These are phyloP conservation scores for Arthrobotrys musiformis DNA, from an alignment of 2,329 filamentous ascomycete species.

Conservation along the genomic window DNA sequence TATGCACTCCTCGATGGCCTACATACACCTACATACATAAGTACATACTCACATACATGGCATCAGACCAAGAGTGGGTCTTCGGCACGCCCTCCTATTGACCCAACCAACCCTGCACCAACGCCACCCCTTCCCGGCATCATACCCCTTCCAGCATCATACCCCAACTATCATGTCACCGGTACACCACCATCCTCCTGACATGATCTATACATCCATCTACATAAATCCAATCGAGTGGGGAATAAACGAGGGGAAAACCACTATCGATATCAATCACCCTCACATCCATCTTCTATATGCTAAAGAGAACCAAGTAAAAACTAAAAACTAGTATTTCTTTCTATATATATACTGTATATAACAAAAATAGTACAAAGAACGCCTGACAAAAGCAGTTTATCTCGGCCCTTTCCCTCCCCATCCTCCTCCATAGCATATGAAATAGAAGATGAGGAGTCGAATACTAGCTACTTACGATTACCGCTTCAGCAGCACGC, in stretches of 20 bases:
- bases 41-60: conserved; percentile 65
- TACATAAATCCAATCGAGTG: too few relatives aligned
- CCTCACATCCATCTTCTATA: too few relatives aligned
- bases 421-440: too few relatives aligned
- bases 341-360: too few relatives aligned
- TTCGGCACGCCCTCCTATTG: conserved; percentile 26
- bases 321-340: too few relatives aligned
- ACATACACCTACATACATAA: neutral
- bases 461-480: conserved; percentile 2
- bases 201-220: too few relatives aligned
- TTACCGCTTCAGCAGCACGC: neutral
- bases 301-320: too few relatives aligned
- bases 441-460: neutral
- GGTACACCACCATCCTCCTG: too few relatives aligned
- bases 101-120: too few relatives aligned
- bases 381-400: neutral
- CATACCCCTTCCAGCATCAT: conserved; percentile 28
- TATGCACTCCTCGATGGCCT: too few relatives aligned
- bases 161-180: conserved; percentile 1
- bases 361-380: conserved; percentile 8
- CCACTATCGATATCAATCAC: too few relatives aligned
- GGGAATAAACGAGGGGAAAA: too few relatives aligned
- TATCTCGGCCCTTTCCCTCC: neutral
- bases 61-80: conserved; percentile 16
- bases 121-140: conserved; percentile 23